Base-by-base conservation (phyloP, 148 eudicot genomes). In the Nepenthes mirabilis region DNA sequence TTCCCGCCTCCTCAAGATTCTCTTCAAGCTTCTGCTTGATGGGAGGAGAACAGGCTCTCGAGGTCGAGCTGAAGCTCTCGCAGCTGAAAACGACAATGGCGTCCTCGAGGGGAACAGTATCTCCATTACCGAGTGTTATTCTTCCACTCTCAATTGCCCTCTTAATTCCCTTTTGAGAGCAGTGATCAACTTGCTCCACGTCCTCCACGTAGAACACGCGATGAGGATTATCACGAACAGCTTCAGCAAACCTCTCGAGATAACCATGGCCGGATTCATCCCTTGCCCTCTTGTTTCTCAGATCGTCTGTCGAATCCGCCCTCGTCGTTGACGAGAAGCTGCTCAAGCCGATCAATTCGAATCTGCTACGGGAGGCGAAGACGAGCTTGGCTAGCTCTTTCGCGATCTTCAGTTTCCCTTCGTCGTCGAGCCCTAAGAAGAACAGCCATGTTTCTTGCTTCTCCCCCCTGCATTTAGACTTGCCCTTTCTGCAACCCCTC, bases 71-170 rank as follows among this genome's bases (percentile, higher is more conserved):
- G 49, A 87, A 78, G 59, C 75, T 75, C 36, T 80, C 89, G 45
- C 87, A 77, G 56, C 83, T 75, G 67, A 85, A 85, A 3, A 88
- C 81, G 7, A 88, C 77, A 57, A 88, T 77, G 2, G 93, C 85
- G 36, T 85, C 84, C 65, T 79, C 82, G 34, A 88, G 69, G 49
- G 53, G 35, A 9, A 83, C 82, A 1, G 2, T 34, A 8, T 81
- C 79, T 14, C 76, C 83, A 60, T 73, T 53, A 36, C 52, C 11
- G 23, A 68, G 60, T 34, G 5, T 8, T 0, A 88, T 56, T 1
- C 60, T 65, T 6, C 96, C 96, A 3, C 53, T 78, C 52, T 82
- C 73, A 33, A 82, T 82, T 13, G 82, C 84, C 37, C 54, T 71
- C 59, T 73, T 73, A 2, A 88, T 64, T 33, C 88, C 79, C 68